Percentiles rank a stretch among this genome's conserved stretches.
Evolutionary conservation across 179 eudicot species (phyloP).

Genomic region (Beta macrorhiza): DNA sequence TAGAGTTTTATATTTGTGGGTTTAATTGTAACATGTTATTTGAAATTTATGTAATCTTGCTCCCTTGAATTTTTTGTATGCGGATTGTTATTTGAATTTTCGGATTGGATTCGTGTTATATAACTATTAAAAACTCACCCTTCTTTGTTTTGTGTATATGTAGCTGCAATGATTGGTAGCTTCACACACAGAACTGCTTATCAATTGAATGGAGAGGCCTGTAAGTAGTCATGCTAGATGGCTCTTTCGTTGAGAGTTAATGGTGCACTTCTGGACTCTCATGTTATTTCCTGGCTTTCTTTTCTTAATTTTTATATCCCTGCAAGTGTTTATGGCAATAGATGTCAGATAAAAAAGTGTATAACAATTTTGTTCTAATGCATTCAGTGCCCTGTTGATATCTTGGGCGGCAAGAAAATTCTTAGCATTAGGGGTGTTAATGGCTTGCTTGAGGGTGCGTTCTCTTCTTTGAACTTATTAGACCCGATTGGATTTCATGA

Average conservation of each 20-base stretch:
- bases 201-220: constrained; percentile 35
- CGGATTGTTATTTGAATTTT: too few species aligned
- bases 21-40: too few species aligned
- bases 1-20: too few species aligned
- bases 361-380: background rate
- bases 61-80: too few species aligned
- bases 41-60: too few species aligned
- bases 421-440: background rate
- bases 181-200: constrained; percentile 15
- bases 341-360: background rate
- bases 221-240: constrained; percentile 29
- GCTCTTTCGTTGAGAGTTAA: background rate
- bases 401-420: background rate
- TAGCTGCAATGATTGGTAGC: constrained; percentile 28
- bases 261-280: background rate
- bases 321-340: background rate
- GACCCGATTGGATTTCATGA: too few species aligned
- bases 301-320: background rate
- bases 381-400: background rate
- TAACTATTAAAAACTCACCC: too few species aligned
- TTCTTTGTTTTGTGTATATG: constrained; percentile 10
- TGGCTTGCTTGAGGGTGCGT: background rate
- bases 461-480: too few species aligned
- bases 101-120: background rate
- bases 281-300: background rate